phyloP scores from a whole-genome alignment of 2,329 filamentous ascomycete genomes.

The Epichloe scottii region DNA sequence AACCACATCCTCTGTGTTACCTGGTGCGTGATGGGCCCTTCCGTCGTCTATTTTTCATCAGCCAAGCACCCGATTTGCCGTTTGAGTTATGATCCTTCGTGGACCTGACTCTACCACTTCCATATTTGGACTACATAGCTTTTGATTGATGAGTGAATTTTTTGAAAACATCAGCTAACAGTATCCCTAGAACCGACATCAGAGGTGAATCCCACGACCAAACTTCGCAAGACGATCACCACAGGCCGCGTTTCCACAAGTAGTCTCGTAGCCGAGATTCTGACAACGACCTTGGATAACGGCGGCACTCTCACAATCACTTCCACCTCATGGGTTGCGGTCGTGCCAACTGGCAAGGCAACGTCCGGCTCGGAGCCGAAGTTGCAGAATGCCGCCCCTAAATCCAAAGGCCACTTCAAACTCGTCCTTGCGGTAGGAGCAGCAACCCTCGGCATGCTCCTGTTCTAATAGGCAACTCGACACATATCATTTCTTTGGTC shows the following conservation, averaged over 20 bases:
- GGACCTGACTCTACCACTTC: not conserved
- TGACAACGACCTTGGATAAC: constrained; percentile 32
- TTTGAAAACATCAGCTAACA: constrained; percentile 8
- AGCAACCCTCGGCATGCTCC: constrained; percentile 12
- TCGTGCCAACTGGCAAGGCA: constrained; percentile 23
- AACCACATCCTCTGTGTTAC: not conserved
- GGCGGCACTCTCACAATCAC: constrained; percentile 34
- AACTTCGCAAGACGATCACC: constrained; percentile 19
- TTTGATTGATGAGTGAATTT: not conserved
- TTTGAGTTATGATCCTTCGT: not conserved
- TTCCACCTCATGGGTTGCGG: constrained; percentile 35
- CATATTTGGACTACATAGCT: not conserved
- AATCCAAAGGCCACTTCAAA: constrained; percentile 8
- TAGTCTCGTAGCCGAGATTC: constrained; percentile 24
- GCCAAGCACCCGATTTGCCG: not conserved
- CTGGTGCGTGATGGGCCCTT: constrained; percentile 3
- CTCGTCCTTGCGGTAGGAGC: constrained; percentile 15
- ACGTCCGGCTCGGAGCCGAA: constrained; percentile 18
- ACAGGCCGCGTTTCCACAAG: constrained; percentile 22
- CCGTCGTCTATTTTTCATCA: not conserved
- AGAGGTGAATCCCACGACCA: constrained; percentile 8
- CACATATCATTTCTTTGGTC: too few relatives aligned
- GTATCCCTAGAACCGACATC: not conserved
- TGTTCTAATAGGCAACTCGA: not conserved
- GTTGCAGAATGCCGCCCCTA: constrained; percentile 25